Percentiles rank a stretch among this genome's conserved stretches.
These are phyloP conservation scores for Ogataea thermomethanolica DNA, from an alignment of 805 yeast genomes.

Conservation along the genomic window DNA sequence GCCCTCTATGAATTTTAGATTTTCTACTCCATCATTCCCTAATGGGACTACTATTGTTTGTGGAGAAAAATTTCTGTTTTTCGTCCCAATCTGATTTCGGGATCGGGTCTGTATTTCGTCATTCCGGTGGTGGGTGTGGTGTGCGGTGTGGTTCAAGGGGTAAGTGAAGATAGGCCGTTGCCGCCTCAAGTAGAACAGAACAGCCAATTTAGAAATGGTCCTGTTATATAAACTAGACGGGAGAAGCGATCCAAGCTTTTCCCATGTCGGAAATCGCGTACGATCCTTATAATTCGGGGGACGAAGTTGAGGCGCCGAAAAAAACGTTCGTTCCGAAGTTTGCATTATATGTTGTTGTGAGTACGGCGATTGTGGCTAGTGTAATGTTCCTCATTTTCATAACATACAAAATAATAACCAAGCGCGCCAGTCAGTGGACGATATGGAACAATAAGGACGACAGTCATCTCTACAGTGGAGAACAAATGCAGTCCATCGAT, in stretches of 20 bases:
- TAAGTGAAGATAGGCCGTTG: no score
- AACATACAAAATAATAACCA: slow-evolving; percentile 8
- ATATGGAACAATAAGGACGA: slow-evolving; percentile 1
- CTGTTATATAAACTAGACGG: background rate
- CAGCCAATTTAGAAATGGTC: background rate
- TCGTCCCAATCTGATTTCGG: background rate
- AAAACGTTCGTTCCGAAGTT: slow-evolving; percentile 4
- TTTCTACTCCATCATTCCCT: background rate
- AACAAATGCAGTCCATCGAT: slow-evolving; percentile 10
- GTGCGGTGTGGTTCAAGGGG: background rate
- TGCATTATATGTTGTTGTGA: slow-evolving; percentile 4
- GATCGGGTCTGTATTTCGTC: no score
- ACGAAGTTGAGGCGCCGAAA: background rate
- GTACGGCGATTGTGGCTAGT: slow-evolving; percentile 8
- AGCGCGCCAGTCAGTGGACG: slow-evolving; percentile 1
- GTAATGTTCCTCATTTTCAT: slow-evolving; percentile 8
- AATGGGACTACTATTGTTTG: slow-evolving; percentile 2
- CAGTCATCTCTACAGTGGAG: slow-evolving; percentile 7
- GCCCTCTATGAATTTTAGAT: background rate
- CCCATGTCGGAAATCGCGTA: slow-evolving; percentile 6
- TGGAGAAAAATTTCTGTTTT: background rate
- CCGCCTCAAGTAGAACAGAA: background rate
- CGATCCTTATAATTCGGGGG: slow-evolving; percentile 1
- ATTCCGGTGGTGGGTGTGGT: slow-evolving; percentile 3
- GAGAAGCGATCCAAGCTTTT: background rate